Percentiles rank a stretch among this genome's conserved stretches.
These are phyloP conservation scores for Ceratocystis papillata DNA, from an alignment of 2,329 filamentous ascomycete species.

Conservation along the genomic window DNA sequence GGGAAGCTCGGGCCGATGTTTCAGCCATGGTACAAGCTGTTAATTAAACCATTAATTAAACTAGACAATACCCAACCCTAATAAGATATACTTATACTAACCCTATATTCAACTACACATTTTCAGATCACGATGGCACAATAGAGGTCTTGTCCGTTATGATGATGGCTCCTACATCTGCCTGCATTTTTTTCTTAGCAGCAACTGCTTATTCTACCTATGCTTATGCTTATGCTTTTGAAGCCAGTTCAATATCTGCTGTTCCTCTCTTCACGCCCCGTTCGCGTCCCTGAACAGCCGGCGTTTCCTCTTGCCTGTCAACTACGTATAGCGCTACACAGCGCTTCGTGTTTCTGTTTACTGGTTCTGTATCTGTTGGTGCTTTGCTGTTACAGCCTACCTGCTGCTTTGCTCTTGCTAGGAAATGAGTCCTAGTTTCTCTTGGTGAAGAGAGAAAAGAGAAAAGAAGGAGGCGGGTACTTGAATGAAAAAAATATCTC, in stretches of 20 bases:
- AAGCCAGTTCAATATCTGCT: background rate
- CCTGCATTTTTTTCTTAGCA: background rate
- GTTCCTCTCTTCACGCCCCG: background rate
- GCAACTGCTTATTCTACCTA: constrained; percentile 4
- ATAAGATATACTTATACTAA: background rate
- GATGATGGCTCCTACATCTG: background rate
- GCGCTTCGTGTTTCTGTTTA: constrained; percentile 29
- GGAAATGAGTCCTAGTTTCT: background rate
- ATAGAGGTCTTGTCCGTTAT: background rate
- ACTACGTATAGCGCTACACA: constrained; percentile 25
- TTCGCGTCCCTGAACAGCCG: background rate
- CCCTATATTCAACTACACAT: background rate
- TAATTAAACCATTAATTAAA: constrained; percentile 1
- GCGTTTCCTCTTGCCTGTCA: constrained; percentile 1
- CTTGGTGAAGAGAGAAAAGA: background rate
- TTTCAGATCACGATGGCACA: background rate
- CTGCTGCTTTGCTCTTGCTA: background rate
- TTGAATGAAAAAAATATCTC: background rate
- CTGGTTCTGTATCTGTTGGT: constrained; percentile 12
- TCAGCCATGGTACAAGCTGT: background rate
- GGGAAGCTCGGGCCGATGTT: constrained; percentile 6
- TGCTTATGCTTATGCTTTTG: constrained; percentile 9
- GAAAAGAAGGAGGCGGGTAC: background rate
- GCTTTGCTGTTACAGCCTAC: constrained; percentile 11
- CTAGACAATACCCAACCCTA: background rate